Conservation (phyloP, 2,329 filamentous ascomycete genomes). For the Beauveria scarabaeidicola region DNA sequence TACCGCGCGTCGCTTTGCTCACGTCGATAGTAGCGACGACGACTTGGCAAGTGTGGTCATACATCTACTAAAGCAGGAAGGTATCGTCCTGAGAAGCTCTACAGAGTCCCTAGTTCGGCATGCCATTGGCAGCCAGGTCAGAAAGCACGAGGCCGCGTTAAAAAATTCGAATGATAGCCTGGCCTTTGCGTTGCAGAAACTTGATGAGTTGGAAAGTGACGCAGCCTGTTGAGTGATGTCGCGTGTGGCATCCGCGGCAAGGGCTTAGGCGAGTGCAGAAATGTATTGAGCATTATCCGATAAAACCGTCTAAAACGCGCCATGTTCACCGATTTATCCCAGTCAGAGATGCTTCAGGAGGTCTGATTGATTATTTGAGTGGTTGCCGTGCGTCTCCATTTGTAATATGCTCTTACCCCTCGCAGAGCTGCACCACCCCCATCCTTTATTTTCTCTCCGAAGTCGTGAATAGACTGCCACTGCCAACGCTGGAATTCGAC, state of each 20-base stretch:
- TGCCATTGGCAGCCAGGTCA: neutral
- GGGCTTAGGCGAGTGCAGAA: neutral
- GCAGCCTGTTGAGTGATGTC: neutral
- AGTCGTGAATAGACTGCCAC: too few relatives aligned
- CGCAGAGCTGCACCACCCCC: too few relatives aligned
- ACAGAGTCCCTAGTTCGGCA: neutral
- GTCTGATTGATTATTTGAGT: too few relatives aligned
- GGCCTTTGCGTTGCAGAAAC: neutral
- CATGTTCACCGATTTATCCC: too few relatives aligned
- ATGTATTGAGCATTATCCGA: neutral
- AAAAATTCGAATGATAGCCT: neutral
- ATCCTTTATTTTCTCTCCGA: too few relatives aligned
- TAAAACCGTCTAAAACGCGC: too few relatives aligned
- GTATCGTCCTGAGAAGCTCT: neutral
- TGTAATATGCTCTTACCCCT: too few relatives aligned
- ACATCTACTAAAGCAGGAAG: neutral
- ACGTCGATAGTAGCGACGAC: neutral
- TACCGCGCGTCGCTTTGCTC: neutral
- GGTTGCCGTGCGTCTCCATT: too few relatives aligned
- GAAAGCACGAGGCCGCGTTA: neutral
- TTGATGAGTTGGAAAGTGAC: neutral
- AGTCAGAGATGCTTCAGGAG: too few relatives aligned
- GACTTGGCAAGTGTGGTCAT: neutral
- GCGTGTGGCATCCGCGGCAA: neutral
- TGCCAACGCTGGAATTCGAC: too few relatives aligned